These are phyloP conservation scores for Polyporus tsugae DNA, from an alignment of 1,284 basidiomycete species.

Conservation along the genomic window DNA sequence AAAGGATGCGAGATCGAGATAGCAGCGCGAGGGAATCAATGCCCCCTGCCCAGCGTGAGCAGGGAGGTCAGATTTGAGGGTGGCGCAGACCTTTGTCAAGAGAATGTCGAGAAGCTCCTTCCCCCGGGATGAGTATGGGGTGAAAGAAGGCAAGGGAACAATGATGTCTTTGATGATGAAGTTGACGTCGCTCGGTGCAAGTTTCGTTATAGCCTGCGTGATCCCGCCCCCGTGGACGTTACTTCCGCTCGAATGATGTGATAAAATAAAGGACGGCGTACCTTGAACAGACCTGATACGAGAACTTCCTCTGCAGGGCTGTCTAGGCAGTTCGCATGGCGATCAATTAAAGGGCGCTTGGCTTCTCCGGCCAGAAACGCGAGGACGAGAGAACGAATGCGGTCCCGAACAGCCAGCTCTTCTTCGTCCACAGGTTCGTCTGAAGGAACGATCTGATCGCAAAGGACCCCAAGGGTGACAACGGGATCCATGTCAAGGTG, in stretches of 20 bases:
- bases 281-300: slow-evolving; percentile 57
- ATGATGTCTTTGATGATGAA: slow-evolving; percentile 64
- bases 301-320: slow-evolving; percentile 58
- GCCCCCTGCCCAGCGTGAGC: slow-evolving; percentile 27
- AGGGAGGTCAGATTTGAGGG: slow-evolving; percentile 49
- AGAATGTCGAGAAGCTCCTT: slow-evolving; percentile 54
- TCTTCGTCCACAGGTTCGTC: slow-evolving; percentile 63
- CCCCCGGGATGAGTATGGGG: slow-evolving; percentile 46
- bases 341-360: slow-evolving; percentile 54
- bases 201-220: slow-evolving; percentile 57
- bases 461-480: slow-evolving; percentile 69
- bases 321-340: slow-evolving; percentile 51
- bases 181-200: slow-evolving; percentile 51
- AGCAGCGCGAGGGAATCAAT: slow-evolving; percentile 50
- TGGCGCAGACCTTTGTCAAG: slow-evolving; percentile 49
- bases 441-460: slow-evolving; percentile 66
- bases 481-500: slow-evolving; percentile 71
- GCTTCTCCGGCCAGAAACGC: slow-evolving; percentile 65
- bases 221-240: neutral
- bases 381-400: slow-evolving; percentile 64
- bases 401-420: slow-evolving; percentile 63
- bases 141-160: slow-evolving; percentile 56
- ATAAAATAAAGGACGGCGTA: slow-evolving; percentile 35
- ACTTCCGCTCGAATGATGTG: neutral
- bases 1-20: slow-evolving; percentile 56